Percentiles rank a stretch among this genome's conserved stretches.
These are phyloP conservation scores for Aspergillus cavernicola DNA, from an alignment of 495 filamentous ascomycete species.

Conservation along the genomic window DNA sequence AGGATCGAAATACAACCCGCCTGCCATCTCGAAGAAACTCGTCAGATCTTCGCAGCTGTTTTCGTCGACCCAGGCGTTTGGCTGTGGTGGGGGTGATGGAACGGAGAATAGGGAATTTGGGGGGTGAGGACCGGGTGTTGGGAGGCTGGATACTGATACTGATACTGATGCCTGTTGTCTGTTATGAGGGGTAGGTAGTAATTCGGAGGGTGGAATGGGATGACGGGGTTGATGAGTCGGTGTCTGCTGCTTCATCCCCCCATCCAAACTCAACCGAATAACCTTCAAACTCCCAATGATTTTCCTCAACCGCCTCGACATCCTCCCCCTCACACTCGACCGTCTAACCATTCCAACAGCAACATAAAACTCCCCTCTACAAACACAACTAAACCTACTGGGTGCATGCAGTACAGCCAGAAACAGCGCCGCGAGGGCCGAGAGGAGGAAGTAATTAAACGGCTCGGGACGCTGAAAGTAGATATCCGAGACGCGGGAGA, in stretches of 20 bases:
- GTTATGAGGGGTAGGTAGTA: no score
- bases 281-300: slow-evolving; percentile 38
- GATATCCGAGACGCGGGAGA: slow-evolving; percentile 68
- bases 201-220: no score
- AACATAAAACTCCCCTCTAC: slow-evolving; percentile 74
- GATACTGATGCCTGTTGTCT: no score
- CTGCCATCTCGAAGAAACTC: slow-evolving; percentile 44
- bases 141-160: neutral
- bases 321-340: slow-evolving; percentile 37
- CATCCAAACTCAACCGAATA: slow-evolving; percentile 27
- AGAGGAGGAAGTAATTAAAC: slow-evolving; percentile 82
- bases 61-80: slow-evolving; percentile 11
- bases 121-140: no score
- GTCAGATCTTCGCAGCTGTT: slow-evolving; percentile 39
- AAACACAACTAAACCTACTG: slow-evolving; percentile 61
- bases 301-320: slow-evolving; percentile 37
- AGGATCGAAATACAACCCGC: slow-evolving; percentile 37
- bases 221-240: no score
- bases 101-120: slow-evolving; percentile 13
- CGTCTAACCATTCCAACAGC: slow-evolving; percentile 75
- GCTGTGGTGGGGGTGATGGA: slow-evolving; percentile 10
- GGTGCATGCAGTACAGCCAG: slow-evolving; percentile 77
- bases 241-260: no score
- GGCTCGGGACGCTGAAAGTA: slow-evolving; percentile 74
- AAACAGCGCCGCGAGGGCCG: slow-evolving; percentile 73